These are phyloP conservation scores for Balamuthia mandrillaris DNA, from an alignment of 208 protist species.

Conservation along the genomic window DNA sequence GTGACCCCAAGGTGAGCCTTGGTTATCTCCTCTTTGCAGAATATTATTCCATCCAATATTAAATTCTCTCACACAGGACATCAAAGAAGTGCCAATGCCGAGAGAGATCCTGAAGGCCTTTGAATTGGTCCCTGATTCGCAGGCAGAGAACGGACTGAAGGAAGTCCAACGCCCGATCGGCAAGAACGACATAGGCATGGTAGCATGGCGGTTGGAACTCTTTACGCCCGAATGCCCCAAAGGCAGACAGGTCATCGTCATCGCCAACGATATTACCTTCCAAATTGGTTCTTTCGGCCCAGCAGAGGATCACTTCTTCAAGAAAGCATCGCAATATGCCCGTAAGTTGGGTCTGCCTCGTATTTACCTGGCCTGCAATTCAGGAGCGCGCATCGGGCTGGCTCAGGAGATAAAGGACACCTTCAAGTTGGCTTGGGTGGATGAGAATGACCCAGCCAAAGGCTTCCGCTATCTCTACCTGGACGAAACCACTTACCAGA, in stretches of 20 bases:
- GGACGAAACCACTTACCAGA: conserved; percentile 78
- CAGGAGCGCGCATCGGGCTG: conserved; percentile 93
- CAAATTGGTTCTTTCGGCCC: conserved; percentile 92
- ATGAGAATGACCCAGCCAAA: conserved; percentile 59
- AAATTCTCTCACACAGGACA: neutral
- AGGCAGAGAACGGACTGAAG: neutral
- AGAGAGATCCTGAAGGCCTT: neutral
- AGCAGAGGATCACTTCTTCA: conserved; percentile 90
- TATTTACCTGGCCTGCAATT: conserved; percentile 94
- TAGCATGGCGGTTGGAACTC: conserved; percentile 87
- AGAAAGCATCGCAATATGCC: conserved; percentile 78
- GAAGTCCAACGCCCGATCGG: conserved; percentile 59
- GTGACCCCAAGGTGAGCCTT: too few relatives aligned
- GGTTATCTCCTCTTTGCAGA: too few relatives aligned
- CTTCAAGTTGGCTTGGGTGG: conserved; percentile 86
- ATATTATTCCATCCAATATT: neutral
- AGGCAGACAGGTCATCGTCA: conserved; percentile 86
- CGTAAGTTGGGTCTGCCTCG: conserved; percentile 84
- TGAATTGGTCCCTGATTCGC: neutral
- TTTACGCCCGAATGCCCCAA: conserved; percentile 82
- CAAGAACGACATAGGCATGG: conserved; percentile 87
- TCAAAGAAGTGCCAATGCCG: neutral
- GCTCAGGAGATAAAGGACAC: conserved; percentile 85
- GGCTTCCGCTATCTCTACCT: conserved; percentile 94
- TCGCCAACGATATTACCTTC: conserved; percentile 97